Conservation (phyloP, 2,329 filamentous ascomycete genomes). For the Claviceps maximensis region DNA sequence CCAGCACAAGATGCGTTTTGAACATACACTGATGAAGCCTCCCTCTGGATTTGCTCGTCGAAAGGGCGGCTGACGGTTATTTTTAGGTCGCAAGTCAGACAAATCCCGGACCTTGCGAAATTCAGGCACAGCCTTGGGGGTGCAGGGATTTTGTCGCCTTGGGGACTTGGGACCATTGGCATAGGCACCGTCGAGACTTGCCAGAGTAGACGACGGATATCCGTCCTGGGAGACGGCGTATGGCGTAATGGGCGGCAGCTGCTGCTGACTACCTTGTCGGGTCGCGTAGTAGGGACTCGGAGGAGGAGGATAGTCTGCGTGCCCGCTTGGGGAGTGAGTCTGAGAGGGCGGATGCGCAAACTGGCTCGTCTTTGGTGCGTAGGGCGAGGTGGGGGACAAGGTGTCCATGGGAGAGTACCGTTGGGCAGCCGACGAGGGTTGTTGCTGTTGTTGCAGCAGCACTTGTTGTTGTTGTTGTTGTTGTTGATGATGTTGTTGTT, state of each 20-base stretch:
- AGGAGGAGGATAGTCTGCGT: slow-evolving; percentile 44
- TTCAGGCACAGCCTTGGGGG: slow-evolving; percentile 61
- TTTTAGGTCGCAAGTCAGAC: slow-evolving; percentile 65
- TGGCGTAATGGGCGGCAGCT: slow-evolving; percentile 61
- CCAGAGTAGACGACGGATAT: slow-evolving; percentile 60
- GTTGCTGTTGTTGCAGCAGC: slow-evolving; percentile 23
- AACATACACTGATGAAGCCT: slow-evolving; percentile 85
- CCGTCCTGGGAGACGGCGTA: slow-evolving; percentile 56
- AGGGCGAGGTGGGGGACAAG: slow-evolving; percentile 67
- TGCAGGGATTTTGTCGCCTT: slow-evolving; percentile 35
- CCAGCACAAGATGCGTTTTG: not conserved
- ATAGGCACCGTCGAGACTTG: slow-evolving; percentile 57
- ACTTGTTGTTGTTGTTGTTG: too few relatives aligned
- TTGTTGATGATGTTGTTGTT: too few relatives aligned
- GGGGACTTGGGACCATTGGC: slow-evolving; percentile 44
- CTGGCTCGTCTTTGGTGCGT: slow-evolving; percentile 51
- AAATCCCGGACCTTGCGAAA: slow-evolving; percentile 66
- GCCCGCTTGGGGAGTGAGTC: slow-evolving; percentile 68
- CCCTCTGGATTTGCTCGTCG: slow-evolving; percentile 91
- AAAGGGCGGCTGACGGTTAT: slow-evolving; percentile 80
- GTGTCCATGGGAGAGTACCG: slow-evolving; percentile 95
- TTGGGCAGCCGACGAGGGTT: slow-evolving; percentile 67
- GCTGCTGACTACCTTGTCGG: slow-evolving; percentile 36
- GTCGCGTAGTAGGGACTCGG: slow-evolving; percentile 45
- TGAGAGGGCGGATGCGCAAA: slow-evolving; percentile 37